Evolutionary conservation across 2,329 filamentous ascomycete genomes (phyloP), one percentile per base, ranked within the genome.

Genomic region (Geosmithia morbida): DNA sequence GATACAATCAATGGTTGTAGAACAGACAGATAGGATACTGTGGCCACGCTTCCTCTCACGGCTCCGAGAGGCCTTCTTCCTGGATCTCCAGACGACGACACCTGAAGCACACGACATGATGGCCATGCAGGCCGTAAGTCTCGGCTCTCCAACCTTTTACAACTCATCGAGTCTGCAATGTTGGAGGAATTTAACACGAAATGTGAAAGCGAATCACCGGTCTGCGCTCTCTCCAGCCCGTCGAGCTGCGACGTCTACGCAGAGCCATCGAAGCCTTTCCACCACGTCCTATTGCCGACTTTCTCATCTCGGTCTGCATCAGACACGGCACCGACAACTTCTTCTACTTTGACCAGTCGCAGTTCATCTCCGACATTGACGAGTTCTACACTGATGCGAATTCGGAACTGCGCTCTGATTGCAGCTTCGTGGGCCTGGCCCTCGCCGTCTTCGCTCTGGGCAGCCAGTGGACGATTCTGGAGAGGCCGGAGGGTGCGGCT

Each of bases 401-500:
- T 0, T 57, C 54, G 2, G 45, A 44, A 11, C 18, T 60, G 2
- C 44, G 58, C 8, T 48, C 48, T 1, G 58, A 60, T 41, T 37
- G 49, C 1, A 53, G 53, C 17, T 60, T 60, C 20, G 49, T 60
- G 6, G 58, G 57, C 30, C 53, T 59, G 3, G 51, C 53, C 0
- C 51, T 59, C 19, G 57, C 57, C 2, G 50, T 52, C 7, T 55
- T 57, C 45, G 61, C 61, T 0, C 48, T 64, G 6, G 61, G 60
- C 0, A 63, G 61, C 30, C 62, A 65, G 29, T 63, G 60, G 57
- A 61, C 61, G 1, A 52, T 55, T 0, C 48, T 64, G 6, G 59
- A 59, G 33, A 53, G 51, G 42, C 57, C 58, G 1, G 53, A 55
- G 3, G 22, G 22, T 8, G 22, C 22, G 8, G 4, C 8, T 8